Evolutionary conservation across 1,284 basidiomycete species (phyloP).

Genomic region (Melanopsichium pennsylvanicum): DNA sequence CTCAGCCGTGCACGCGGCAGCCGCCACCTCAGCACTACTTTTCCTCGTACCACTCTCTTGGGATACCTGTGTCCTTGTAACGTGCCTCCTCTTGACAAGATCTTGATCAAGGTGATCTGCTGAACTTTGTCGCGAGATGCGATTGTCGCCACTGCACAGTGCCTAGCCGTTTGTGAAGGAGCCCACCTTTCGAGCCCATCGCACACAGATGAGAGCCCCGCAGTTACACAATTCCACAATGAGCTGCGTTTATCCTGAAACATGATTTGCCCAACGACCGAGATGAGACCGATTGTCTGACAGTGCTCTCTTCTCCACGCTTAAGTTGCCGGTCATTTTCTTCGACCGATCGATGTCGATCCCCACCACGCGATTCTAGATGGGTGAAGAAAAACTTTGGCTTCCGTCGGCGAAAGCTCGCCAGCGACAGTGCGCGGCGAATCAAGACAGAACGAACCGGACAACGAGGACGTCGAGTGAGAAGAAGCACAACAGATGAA

Average conservation of each 20-base stretch:
- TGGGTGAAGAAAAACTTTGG: background rate
- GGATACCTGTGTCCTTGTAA: constrained; percentile 1
- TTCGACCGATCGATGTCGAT: background rate
- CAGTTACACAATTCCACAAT: no score
- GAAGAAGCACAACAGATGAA: no score
- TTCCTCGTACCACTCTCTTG: constrained; percentile 3
- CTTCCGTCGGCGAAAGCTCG: constrained; percentile 21
- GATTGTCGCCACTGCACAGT: constrained; percentile 5
- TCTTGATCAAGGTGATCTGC: background rate
- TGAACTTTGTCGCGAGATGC: constrained; percentile 1
- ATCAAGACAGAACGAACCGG: no score
- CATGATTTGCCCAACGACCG: no score
- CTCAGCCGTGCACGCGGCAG: background rate
- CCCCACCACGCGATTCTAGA: constrained; percentile 1
- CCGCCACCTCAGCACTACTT: background rate
- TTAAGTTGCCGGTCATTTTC: background rate
- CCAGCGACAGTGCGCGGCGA: constrained; percentile 1
- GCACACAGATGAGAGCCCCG: constrained; percentile 2
- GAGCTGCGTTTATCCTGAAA: no score
- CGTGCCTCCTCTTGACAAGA: background rate
- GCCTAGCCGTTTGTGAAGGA: background rate
- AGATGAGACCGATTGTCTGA: constrained; percentile 5
- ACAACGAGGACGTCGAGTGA: no score
- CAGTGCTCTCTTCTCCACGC: background rate
- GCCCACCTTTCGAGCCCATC: background rate